These are phyloP conservation scores for Mortierella sp. DNA, from an alignment of 371 early-diverging fungal species.

Conservation along the genomic window DNA sequence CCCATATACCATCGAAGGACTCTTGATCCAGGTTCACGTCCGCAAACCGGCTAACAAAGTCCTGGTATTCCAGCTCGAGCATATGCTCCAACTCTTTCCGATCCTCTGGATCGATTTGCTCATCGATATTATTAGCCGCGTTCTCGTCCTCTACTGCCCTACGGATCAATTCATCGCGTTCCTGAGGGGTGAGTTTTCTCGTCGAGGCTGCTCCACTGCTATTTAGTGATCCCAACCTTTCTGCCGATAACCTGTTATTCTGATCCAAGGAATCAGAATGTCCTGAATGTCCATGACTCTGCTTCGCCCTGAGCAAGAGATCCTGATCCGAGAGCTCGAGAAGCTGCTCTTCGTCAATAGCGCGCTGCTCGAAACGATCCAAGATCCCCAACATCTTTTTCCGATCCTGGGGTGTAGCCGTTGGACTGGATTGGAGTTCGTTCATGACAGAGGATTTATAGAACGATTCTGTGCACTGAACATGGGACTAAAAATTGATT, in stretches of 20 bases:
- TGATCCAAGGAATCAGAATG: too few species aligned
- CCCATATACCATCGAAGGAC: conserved; percentile 65
- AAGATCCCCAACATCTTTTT: conserved; percentile 66
- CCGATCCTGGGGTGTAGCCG: conserved; percentile 57
- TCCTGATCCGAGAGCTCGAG: conserved; percentile 33
- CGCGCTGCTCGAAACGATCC: conserved; percentile 64
- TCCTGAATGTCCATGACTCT: conserved; percentile 6
- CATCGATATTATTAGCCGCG: conserved; percentile 3
- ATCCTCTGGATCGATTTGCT: conserved; percentile 24
- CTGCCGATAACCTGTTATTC: too few species aligned
- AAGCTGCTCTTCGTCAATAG: conserved; percentile 31
- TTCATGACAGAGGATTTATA: conserved; percentile 69
- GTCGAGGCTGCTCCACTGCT: neutral
- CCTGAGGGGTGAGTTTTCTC: conserved; percentile 26
- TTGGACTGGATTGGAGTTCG: conserved; percentile 65
- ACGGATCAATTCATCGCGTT: conserved; percentile 38
- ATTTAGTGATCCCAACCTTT: neutral
- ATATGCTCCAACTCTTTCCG: conserved; percentile 40
- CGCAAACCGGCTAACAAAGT: conserved; percentile 60
- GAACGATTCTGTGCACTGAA: conserved; percentile 74
- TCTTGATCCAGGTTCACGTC: conserved; percentile 64
- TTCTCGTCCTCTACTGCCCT: conserved; percentile 30
- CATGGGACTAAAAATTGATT: conserved; percentile 39
- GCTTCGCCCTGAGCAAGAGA: conserved; percentile 16
- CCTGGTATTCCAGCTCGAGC: conserved; percentile 57